These are phyloP conservation scores for Gaeumannomyces tritici DNA, from an alignment of 2,329 filamentous ascomycete genomes.

Conservation along the genomic window DNA sequence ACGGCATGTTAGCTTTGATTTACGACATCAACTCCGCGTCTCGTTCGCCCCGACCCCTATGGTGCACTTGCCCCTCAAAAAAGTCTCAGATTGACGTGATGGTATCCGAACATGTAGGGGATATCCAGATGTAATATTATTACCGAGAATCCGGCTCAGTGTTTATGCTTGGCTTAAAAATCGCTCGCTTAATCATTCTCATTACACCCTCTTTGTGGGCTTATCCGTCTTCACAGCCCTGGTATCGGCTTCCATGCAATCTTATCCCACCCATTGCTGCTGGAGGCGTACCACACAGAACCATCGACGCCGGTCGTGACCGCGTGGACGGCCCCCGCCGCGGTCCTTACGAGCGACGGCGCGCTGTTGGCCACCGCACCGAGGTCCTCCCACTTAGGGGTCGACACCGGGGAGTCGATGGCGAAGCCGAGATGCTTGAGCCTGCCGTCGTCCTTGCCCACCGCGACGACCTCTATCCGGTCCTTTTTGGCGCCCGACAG, in stretches of 20 bases:
- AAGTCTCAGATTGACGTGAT: too few relatives aligned
- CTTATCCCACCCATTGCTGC: background rate
- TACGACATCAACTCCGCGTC: too few relatives aligned
- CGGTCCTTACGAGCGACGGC: background rate
- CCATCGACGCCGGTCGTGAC: background rate
- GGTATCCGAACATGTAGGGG: too few relatives aligned
- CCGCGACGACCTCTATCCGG: constrained; percentile 1
- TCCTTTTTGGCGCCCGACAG: background rate
- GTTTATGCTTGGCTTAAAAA: too few relatives aligned
- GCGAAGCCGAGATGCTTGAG: background rate
- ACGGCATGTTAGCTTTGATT: too few relatives aligned
- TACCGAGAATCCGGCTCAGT: too few relatives aligned
- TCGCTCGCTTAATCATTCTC: too few relatives aligned
- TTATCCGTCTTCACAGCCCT: background rate
- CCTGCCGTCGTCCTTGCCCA: constrained; percentile 1
- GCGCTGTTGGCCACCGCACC: background rate
- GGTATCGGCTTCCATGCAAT: background rate
- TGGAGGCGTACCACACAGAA: background rate
- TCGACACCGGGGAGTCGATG: background rate
- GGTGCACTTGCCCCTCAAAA: too few relatives aligned
- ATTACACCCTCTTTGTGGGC: too few relatives aligned
- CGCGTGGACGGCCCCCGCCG: background rate
- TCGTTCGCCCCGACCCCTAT: too few relatives aligned
- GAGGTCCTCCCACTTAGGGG: background rate
- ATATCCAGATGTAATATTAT: too few relatives aligned